Evolutionary conservation across 805 yeast genomes (phyloP).

Genomic region (Wickerhamomyces hampshirensis): DNA sequence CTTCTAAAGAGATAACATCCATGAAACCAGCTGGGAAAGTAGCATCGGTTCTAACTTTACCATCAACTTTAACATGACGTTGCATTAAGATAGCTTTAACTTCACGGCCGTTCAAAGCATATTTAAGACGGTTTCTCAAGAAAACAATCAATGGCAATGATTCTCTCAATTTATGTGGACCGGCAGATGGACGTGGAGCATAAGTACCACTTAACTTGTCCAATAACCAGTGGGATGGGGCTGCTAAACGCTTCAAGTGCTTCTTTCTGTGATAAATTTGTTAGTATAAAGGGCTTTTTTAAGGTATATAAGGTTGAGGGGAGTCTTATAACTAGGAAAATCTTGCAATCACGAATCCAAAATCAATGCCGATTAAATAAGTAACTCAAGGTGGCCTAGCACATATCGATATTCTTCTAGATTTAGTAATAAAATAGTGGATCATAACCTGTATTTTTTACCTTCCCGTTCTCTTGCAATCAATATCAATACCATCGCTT

Average conservation of each 20-base stretch:
- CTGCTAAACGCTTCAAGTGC: slow-evolving; percentile 99
- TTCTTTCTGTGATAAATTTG: slow-evolving; percentile 63
- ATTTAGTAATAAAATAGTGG: not conserved
- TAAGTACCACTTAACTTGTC: slow-evolving; percentile 99
- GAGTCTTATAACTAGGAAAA: no score
- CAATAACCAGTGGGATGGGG: slow-evolving; percentile 99
- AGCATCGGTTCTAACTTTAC: slow-evolving; percentile 98
- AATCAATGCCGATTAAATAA: no score
- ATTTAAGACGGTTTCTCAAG: slow-evolving; percentile 97
- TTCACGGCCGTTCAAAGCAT: slow-evolving; percentile 98
- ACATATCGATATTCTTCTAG: no score
- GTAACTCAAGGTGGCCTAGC: no score
- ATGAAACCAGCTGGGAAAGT: slow-evolving; percentile 99
- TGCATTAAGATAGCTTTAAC: slow-evolving; percentile 97
- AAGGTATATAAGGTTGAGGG: not conserved
- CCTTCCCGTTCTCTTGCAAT: no score
- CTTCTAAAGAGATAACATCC: slow-evolving; percentile 97
- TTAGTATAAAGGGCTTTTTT: slow-evolving; percentile 12
- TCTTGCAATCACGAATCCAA: no score
- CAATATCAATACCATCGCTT: no score
- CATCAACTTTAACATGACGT: slow-evolving; percentile 97
- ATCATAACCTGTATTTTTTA: not conserved
- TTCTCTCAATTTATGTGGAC: slow-evolving; percentile 99
- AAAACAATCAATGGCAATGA: slow-evolving; percentile 95
- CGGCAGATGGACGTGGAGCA: slow-evolving; percentile 99